Percentiles rank a stretch among this genome's conserved stretches.
phyloP scores from a whole-genome alignment of 495 filamentous ascomycete genomes.

The Cenococcum geophilum region DNA sequence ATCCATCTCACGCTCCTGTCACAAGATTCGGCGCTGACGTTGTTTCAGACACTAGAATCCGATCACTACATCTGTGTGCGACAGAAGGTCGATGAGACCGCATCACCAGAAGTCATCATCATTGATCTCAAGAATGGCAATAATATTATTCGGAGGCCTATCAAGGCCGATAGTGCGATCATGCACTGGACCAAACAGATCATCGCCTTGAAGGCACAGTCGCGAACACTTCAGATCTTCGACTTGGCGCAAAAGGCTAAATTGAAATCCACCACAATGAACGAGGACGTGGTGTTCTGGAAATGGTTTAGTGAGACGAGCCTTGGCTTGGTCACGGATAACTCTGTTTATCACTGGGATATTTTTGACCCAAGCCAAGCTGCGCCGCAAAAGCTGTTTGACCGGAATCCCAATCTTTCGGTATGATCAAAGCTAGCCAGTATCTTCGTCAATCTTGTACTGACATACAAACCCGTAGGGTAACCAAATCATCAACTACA shows the following conservation, averaged over 20 bases:
- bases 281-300: constrained; percentile 96
- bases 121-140: constrained; percentile 92
- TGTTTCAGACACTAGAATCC: constrained; percentile 86
- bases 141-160: constrained; percentile 84
- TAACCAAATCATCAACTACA: constrained; percentile 99
- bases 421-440: constrained; percentile 42
- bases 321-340: constrained; percentile 84
- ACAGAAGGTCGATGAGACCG: constrained; percentile 74
- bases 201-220: constrained; percentile 90
- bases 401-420: constrained; percentile 78
- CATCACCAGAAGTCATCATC: constrained; percentile 90
- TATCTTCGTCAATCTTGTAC: background rate
- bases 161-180: constrained; percentile 99
- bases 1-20: background rate
- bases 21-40: constrained; percentile 18
- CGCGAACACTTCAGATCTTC: constrained; percentile 93
- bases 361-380: constrained; percentile 74
- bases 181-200: constrained; percentile 97
- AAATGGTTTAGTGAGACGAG: constrained; percentile 92
- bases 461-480: constrained; percentile 45
- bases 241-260: constrained; percentile 84
- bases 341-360: constrained; percentile 93
- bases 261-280: constrained; percentile 90
- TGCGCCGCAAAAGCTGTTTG: constrained; percentile 75
- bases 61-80: constrained; percentile 92